Percentiles rank a stretch among this genome's conserved stretches.
Evolutionary conservation across 192 early-diverging fungal species (phyloP).

Genomic region (Phlyctochytrium bullatum): DNA sequence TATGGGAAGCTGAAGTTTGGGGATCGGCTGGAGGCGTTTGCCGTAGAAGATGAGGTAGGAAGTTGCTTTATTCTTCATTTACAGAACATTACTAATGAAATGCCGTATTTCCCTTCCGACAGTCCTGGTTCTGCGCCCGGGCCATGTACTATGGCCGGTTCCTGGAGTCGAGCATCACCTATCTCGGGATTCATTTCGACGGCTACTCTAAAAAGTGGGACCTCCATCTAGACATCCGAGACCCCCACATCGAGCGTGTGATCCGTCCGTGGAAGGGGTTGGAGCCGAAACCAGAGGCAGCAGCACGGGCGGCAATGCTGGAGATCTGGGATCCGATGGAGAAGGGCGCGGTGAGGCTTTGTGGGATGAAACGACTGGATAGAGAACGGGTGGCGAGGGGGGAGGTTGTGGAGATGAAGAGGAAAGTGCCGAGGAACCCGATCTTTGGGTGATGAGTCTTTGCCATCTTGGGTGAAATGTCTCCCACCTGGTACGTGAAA

Average conservation of each 20-base stretch:
- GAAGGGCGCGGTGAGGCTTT: too few species aligned
- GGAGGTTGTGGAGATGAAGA: too few species aligned
- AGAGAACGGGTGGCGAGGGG: too few species aligned
- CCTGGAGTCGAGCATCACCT: not conserved
- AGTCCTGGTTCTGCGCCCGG: not conserved
- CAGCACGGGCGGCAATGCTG: too few species aligned
- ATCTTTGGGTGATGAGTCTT: too few species aligned
- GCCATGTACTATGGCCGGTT: not conserved
- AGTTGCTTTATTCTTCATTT: not conserved
- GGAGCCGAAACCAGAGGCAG: too few species aligned
- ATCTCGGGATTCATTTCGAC: not conserved
- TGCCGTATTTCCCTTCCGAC: not conserved
- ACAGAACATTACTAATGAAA: not conserved
- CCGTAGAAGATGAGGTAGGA: not conserved
- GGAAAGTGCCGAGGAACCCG: too few species aligned
- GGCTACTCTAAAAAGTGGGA: not conserved
- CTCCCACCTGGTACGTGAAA: too few species aligned
- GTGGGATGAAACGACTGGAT: too few species aligned
- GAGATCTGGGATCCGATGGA: too few species aligned
- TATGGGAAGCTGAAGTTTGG: slow-evolving; percentile 1
- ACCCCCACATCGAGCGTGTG: not conserved
- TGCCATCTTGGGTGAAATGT: too few species aligned
- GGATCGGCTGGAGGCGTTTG: not conserved
- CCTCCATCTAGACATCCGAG: not conserved
- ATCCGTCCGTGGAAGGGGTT: not conserved